Base-by-base conservation (phyloP, 2,329 filamentous ascomycete genomes). In the Alternaria tenuissima region DNA sequence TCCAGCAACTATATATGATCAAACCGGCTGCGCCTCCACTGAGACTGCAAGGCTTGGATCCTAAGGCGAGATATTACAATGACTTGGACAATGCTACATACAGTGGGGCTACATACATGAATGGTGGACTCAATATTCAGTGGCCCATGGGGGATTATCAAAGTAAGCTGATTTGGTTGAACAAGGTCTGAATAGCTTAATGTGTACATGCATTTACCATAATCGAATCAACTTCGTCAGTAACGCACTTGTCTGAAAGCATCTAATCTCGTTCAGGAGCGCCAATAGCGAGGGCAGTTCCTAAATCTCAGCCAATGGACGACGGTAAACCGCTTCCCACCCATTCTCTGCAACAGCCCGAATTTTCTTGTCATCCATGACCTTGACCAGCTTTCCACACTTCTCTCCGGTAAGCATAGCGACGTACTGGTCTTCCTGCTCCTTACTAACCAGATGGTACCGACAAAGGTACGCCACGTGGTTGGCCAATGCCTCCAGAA, bases 61-160 rank as follows among this genome's bases (percentile, higher is more conserved):
- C 83, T 0, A 59, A 69, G 6, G 86, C 86, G 0, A 81, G 72
- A 51, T 90, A 90, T 66, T 70, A 61, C 14, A 83, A 76, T 16
- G 76, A 87, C 18, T 79, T 84, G 42, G 85, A 84, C 0, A 83
- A 85, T 30, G 79, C 75, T 26, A 83, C 81, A 7, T 85, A 84
- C 61, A 85, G 84, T 0, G 88, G 88, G 0, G 81, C 83, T 9
- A 89, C 86, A 7, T 78, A 89, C 68, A 89, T 89, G 86, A 89
- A 88, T 63, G 80, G 81, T 1, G 88, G 88, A 0, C 68, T 90
- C 38, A 86, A 88, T 74, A 80, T 83, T 72, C 65, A 74, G 5
- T 85, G 87, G 64, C 67, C 77, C 0, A 64, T 62, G 34, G 78
- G 75, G 0, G 87, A 89, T 64, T 88, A 87, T 63, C 81, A 86